These are phyloP conservation scores for Microascus cirrosus DNA, from an alignment of 2,329 filamentous ascomycete genomes.

Conservation along the genomic window DNA sequence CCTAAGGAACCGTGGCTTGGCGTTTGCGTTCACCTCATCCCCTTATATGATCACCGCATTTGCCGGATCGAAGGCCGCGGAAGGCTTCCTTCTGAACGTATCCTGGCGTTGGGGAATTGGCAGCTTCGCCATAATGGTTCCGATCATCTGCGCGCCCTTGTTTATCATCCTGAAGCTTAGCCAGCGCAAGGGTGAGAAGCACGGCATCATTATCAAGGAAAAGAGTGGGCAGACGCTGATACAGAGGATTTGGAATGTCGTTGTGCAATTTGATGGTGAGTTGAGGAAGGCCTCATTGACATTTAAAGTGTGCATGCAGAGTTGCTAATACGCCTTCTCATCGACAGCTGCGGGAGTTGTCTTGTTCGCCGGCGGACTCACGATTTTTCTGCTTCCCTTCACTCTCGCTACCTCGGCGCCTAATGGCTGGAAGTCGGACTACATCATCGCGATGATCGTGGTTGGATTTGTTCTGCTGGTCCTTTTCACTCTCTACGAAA, in stretches of 20 bases:
- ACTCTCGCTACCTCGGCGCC: constrained; percentile 35
- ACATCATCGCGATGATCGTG: constrained; percentile 43
- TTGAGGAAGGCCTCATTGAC: neutral
- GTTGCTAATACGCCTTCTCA: neutral
- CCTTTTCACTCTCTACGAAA: constrained; percentile 46
- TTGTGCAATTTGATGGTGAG: constrained; percentile 42
- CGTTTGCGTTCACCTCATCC: constrained; percentile 25
- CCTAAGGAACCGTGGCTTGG: constrained; percentile 23
- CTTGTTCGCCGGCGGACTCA: constrained; percentile 41
- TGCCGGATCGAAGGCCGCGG: constrained; percentile 22
- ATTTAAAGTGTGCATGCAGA: too few species aligned
- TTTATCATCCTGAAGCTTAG: constrained; percentile 44
- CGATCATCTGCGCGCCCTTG: constrained; percentile 50
- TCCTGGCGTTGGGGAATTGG: constrained; percentile 37
- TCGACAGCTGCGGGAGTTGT: constrained; percentile 33
- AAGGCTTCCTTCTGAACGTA: constrained; percentile 16
- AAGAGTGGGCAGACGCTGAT: constrained; percentile 28
- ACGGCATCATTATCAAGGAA: constrained; percentile 29
- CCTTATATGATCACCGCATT: constrained; percentile 31
- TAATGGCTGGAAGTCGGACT: constrained; percentile 33
- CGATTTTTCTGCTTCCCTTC: constrained; percentile 53
- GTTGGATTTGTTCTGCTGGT: constrained; percentile 46
- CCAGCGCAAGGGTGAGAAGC: constrained; percentile 40
- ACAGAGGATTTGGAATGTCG: constrained; percentile 22
- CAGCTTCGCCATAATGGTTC: constrained; percentile 50